Conservation (phyloP, 495 filamentous ascomycete genomes). For the Hypoxylon lienhwacheense region DNA sequence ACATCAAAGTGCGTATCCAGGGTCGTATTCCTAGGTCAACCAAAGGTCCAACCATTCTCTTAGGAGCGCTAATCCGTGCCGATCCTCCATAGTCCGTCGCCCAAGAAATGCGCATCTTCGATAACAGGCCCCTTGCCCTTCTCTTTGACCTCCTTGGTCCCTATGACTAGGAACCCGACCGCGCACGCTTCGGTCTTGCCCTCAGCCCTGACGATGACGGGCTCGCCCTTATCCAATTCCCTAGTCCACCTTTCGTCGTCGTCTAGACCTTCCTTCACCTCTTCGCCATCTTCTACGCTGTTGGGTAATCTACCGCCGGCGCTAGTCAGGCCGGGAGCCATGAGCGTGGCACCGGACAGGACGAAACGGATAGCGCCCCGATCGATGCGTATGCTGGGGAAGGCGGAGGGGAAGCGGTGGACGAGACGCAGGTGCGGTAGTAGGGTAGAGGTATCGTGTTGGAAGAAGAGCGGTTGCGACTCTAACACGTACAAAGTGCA, state of each 20-base stretch:
- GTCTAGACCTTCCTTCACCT: slow-evolving; percentile 49
- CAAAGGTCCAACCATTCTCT: not conserved
- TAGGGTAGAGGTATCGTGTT: slow-evolving; percentile 72
- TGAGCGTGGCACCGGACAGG: slow-evolving; percentile 85
- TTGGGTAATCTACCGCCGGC: slow-evolving; percentile 75
- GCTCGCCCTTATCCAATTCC: slow-evolving; percentile 71
- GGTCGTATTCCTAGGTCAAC: not conserved
- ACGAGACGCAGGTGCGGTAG: slow-evolving; percentile 81
- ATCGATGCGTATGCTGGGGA: slow-evolving; percentile 74
- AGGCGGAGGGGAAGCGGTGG: slow-evolving; percentile 69
- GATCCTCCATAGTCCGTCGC: slow-evolving; percentile 91
- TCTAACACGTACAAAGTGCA: slow-evolving; percentile 83
- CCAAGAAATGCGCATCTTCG: slow-evolving; percentile 89
- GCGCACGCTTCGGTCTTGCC: slow-evolving; percentile 91
- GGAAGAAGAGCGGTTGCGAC: slow-evolving; percentile 79
- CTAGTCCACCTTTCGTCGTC: slow-evolving; percentile 54
- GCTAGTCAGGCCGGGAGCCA: slow-evolving; percentile 89
- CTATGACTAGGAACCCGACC: slow-evolving; percentile 80
- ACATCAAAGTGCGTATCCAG: no score
- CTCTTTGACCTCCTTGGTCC: slow-evolving; percentile 88
- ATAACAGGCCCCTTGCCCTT: slow-evolving; percentile 91
- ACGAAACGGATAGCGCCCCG: slow-evolving; percentile 97
- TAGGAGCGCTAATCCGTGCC: slow-evolving; percentile 58
- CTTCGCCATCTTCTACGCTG: slow-evolving; percentile 42
- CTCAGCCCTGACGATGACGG: slow-evolving; percentile 88